These are phyloP conservation scores for Fusarium bactridioides DNA, from an alignment of 2,329 filamentous ascomycete genomes.

Conservation along the genomic window DNA sequence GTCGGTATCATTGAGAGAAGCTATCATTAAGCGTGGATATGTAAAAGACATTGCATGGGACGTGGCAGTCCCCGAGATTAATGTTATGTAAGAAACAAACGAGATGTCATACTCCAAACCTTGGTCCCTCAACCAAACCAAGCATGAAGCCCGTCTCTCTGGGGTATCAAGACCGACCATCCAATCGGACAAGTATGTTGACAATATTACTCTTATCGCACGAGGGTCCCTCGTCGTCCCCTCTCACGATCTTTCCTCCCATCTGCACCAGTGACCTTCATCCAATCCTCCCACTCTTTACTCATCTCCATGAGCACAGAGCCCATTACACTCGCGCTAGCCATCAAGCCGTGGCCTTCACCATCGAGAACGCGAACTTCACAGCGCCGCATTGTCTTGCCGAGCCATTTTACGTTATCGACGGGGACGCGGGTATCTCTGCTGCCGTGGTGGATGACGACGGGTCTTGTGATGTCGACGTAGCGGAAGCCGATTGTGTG, in stretches of 20 bases:
- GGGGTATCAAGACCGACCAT: conserved; percentile 28
- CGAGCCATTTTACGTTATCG: conserved; percentile 94
- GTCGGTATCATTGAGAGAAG: neutral
- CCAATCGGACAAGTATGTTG: neutral
- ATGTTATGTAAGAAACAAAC: conserved; percentile 34
- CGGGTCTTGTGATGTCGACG: conserved; percentile 89
- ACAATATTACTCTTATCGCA: conserved; percentile 4
- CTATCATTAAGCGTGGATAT: conserved; percentile 17
- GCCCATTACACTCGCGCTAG: conserved; percentile 91
- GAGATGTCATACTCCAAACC: conserved; percentile 3
- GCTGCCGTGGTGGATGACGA: conserved; percentile 93
- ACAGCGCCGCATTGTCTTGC: conserved; percentile 90
- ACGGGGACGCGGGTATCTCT: conserved; percentile 91
- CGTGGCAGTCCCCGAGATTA: conserved; percentile 31
- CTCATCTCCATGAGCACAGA: conserved; percentile 94
- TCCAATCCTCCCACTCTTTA: conserved; percentile 92
- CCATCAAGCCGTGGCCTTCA: conserved; percentile 96
- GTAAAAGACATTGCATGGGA: conserved; percentile 37
- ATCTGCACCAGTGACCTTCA: conserved; percentile 62
- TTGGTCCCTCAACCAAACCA: neutral
- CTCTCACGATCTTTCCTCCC: conserved; percentile 47
- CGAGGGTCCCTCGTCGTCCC: conserved; percentile 41
- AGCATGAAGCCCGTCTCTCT: conserved; percentile 1
- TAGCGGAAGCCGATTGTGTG: conserved; percentile 96
- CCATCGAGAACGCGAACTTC: conserved; percentile 90